Conservation (phyloP, 371 early-diverging fungal genomes). For the Haplosporangium sp. region DNA sequence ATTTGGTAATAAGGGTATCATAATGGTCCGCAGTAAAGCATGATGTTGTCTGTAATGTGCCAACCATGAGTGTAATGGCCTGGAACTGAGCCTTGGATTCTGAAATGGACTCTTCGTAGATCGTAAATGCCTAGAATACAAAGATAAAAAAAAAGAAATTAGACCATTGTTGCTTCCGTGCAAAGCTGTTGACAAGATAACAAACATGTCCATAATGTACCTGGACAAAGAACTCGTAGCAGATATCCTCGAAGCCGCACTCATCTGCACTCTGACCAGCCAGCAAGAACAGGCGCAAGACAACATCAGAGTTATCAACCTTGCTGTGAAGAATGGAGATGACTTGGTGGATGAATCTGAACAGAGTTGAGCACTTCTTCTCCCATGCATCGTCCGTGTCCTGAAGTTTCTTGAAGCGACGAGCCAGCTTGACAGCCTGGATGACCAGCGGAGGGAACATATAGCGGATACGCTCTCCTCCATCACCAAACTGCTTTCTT, state of each 20-base stretch:
- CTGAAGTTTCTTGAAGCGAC: conserved; percentile 62
- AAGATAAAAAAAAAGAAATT: background rate
- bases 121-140: conserved; percentile 82
- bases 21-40: conserved; percentile 87
- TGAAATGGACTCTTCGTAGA: conserved; percentile 91
- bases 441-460: conserved; percentile 88
- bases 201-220: conserved; percentile 18
- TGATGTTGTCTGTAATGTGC: conserved; percentile 79
- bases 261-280: conserved; percentile 88
- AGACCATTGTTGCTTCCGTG: background rate
- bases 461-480: conserved; percentile 86
- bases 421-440: conserved; percentile 78
- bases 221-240: conserved; percentile 94
- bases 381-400: conserved; percentile 72
- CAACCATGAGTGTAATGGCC: conserved; percentile 84
- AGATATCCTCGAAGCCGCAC: conserved; percentile 84
- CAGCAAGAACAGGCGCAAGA: conserved; percentile 81
- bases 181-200: background rate
- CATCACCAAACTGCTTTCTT: conserved; percentile 83
- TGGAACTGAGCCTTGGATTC: conserved; percentile 88
- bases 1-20: conserved; percentile 89
- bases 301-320: conserved; percentile 77
- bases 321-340: conserved; percentile 74
- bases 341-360: conserved; percentile 82
- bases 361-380: conserved; percentile 72